Conservation (phyloP, 192 early-diverging fungal genomes). For the Lobosporangium transversale region DNA sequence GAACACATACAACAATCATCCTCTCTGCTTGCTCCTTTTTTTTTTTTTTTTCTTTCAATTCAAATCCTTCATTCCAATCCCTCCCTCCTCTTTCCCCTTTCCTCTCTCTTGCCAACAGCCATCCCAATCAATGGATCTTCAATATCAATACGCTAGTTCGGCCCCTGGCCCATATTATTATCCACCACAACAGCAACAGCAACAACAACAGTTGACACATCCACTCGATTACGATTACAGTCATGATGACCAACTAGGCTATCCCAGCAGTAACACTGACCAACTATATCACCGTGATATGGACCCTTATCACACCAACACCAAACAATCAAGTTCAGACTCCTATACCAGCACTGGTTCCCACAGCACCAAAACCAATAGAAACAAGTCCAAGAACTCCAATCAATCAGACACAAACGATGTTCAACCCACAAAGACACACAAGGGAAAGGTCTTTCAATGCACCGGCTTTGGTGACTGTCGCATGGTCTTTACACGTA, state of each 20-base stretch:
- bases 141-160: background rate
- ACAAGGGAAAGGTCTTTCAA: slow-evolving; percentile 59
- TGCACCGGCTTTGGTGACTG: slow-evolving; percentile 65
- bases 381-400: too few species aligned
- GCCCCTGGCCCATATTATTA: background rate
- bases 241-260: background rate
- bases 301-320: slow-evolving; percentile 4
- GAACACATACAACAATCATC: background rate
- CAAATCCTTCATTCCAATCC: slow-evolving; percentile 1
- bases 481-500: slow-evolving; percentile 65
- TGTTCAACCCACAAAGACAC: slow-evolving; percentile 15
- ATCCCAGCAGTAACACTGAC: slow-evolving; percentile 1
- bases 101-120: slow-evolving; percentile 1
- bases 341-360: slow-evolving; percentile 1
- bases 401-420: slow-evolving; percentile 6
- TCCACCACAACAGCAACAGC: slow-evolving; percentile 13
- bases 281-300: slow-evolving; percentile 3
- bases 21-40: background rate
- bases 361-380: slow-evolving; percentile 14
- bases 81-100: background rate
- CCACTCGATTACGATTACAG: slow-evolving; percentile 23
- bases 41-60: too few species aligned
- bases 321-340: slow-evolving; percentile 12
- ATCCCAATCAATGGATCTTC: slow-evolving; percentile 1
- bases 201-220: slow-evolving; percentile 12